Base-by-base conservation (phyloP, 1,139 yeast genomes). In the Debaryomycetaceae sp. region DNA sequence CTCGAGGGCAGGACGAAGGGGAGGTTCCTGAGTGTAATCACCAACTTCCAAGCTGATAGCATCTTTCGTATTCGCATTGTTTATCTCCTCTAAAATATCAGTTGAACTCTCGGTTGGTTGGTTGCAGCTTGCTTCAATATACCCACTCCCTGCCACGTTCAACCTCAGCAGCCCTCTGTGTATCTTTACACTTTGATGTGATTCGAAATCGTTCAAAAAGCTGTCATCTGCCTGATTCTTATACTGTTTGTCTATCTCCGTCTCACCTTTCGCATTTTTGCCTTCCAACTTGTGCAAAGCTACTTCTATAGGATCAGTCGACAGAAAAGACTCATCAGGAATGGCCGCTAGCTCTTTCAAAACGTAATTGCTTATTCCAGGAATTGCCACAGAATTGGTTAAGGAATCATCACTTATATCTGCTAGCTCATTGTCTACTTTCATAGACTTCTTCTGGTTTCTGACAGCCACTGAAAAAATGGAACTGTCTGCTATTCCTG, bases 261-360 rank as follows among this genome's bases (percentile, higher is more conserved):
- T 11, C 26, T 22, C 26, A 22, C 26, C 26, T 31, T 41, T 40
- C 22, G 41, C 34, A 35, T 64, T 73, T 31, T 73, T 78, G 0
- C 96, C 97, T 59, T 87, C 95, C 24, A 89, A 66, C 58, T 86
- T 87, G 56, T 73, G 70, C 45, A 89, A 67, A 0, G 97, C 92
- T 40, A 80, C 78, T 41, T 74, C 77, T n/a, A 89, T 70, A 0
- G 96, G 96, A 46, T 67, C 65, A 35, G 58, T 61, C 22, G 78
- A 82, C 31, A 73, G 78, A 35, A 76, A 67, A 1, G 83, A 69
- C 43, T 83, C 91, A 56, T 88, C 96, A 0, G 96, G 91, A 36
- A 88, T 81, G 2, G 84, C 83, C 1, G 92, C 91, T 39, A 87
- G 70, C 52, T 82, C 87, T 36, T 81, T 82, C 37, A 85, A 75